These are phyloP conservation scores for Alternaria infectoria DNA, from an alignment of 2,329 filamentous ascomycete genomes.

Conservation along the genomic window DNA sequence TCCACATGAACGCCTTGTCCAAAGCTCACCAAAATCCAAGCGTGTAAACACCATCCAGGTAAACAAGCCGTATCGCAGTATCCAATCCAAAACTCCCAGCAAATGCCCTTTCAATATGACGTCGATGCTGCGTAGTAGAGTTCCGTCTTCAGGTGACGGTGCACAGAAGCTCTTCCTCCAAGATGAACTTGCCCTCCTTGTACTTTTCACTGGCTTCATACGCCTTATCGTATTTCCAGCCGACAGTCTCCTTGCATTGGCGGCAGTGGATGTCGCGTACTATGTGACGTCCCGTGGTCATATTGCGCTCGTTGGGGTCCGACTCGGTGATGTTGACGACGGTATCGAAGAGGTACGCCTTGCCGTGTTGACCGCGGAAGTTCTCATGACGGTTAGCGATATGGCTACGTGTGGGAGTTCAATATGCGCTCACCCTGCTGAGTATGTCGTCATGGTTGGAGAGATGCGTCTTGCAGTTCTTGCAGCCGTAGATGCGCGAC, in stretches of 20 bases:
- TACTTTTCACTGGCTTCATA: constrained; percentile 94
- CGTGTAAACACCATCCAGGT: constrained; percentile 5
- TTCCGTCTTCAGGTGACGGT: constrained; percentile 62
- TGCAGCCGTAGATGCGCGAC: constrained; percentile 86
- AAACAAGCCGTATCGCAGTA: constrained; percentile 2
- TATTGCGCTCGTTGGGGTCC: constrained; percentile 90
- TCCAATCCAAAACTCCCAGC: constrained; percentile 26
- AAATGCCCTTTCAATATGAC: constrained; percentile 28
- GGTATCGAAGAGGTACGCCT: constrained; percentile 92
- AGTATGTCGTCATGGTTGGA: constrained; percentile 96
- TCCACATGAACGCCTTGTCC: constrained; percentile 8
- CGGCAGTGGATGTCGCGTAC: constrained; percentile 92
- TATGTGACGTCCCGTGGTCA: constrained; percentile 95
- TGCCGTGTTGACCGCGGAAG: constrained; percentile 97
- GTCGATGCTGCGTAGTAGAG: not conserved
- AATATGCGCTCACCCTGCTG: constrained; percentile 70
- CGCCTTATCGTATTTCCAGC: constrained; percentile 99
- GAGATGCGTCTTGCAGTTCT: constrained; percentile 93
- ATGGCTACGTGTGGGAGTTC: not conserved
- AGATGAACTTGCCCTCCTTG: constrained; percentile 97
- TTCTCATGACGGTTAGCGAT: constrained; percentile 64
- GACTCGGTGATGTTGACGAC: constrained; percentile 90
- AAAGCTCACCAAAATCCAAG: constrained; percentile 3
- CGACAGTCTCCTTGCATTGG: constrained; percentile 90
- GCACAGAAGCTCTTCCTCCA: constrained; percentile 89